phyloP scores from a whole-genome alignment of 306 rosid genomes.

The Fragaria nilgerrensis region DNA sequence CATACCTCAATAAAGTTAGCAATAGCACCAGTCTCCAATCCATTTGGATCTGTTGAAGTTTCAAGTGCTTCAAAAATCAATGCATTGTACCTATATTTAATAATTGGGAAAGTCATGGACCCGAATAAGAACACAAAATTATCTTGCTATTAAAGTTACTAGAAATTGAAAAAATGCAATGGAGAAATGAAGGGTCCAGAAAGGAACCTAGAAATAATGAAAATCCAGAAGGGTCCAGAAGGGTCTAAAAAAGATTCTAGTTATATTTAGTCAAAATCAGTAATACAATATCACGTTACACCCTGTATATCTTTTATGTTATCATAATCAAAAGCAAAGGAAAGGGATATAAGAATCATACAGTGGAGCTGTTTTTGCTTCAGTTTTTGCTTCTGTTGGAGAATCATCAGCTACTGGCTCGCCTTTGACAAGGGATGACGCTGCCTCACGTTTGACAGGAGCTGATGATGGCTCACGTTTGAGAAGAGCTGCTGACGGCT shows the following conservation, averaged over 20 bases:
- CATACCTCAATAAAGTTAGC: conserved; percentile 40
- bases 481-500: conserved; percentile 10
- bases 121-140: conserved; percentile 5
- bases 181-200: not conserved
- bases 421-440: conserved; percentile 8
- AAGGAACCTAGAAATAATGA: not conserved
- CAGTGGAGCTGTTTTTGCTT: conserved; percentile 26
- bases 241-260: not conserved
- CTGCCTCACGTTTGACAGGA: conserved; percentile 14
- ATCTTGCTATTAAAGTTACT: not conserved
- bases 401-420: conserved; percentile 28
- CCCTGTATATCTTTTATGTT: conserved; percentile 1
- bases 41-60: conserved; percentile 30
- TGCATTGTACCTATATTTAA: conserved; percentile 25
- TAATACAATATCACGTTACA: not conserved
- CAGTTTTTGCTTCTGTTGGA: conserved; percentile 23
- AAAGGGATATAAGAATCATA: conserved; percentile 15
- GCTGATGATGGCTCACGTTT: conserved; percentile 1
- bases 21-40: conserved; percentile 39
- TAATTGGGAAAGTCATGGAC: not conserved
- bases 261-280: conserved; percentile 1
- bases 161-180: not conserved
- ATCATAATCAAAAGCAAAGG: not conserved
- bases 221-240: too few relatives aligned
- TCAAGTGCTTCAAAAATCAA: conserved; percentile 42